Base-by-base conservation (phyloP, 1,284 basidiomycete genomes). In the Ustilago tritici region DNA sequence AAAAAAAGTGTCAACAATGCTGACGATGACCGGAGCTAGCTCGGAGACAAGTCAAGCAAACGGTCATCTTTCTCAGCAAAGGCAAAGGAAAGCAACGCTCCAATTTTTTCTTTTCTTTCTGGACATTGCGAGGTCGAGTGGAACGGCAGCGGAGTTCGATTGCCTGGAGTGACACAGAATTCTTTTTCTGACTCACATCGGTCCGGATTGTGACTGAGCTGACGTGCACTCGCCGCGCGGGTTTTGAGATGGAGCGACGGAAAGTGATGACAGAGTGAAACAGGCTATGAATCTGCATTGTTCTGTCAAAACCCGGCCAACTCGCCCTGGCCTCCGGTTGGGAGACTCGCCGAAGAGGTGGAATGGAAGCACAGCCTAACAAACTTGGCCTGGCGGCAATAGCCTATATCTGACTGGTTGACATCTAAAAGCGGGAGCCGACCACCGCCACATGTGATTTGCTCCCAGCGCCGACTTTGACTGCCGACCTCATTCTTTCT, bases 361-460 rank as follows among this genome's bases (percentile, higher is more conserved):
- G 5, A 6, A 12, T 15, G 31, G 31, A 17, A 49, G 46, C 34
- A 32, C 54, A 56, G 61, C 43, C 43, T 55, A 62, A 38, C 41
- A 23, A 40, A 31, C 61, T 56, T 64, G 61, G 55, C 61, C 23
- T 35, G 46, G 35, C 35, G 34, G 34, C 43, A 49, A 36, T 49
- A 10, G 19, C 7, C 8, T 10, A 23, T 10, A 19, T 49, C 46
- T 49, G 2, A 49, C 46, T 23, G 19, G 46, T 31, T 49, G 46
- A 49, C 40, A 17, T 15, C 14, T 12, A 12, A 5, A 41, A 41
- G 17, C 40, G 40, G 46, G 46, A 28, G 46, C 46, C n/a, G 19
- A 7, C 46, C 19, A 17, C 10, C n/a, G 19, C 46, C 46, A 49
- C 46, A 23, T 41, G 7, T 41, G 40, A 41, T 28, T 28, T 4